Percentiles rank a stretch among this genome's conserved stretches.
phyloP scores from a whole-genome alignment of 208 protist genomes.

The Acanthamoeba triangularis region DNA sequence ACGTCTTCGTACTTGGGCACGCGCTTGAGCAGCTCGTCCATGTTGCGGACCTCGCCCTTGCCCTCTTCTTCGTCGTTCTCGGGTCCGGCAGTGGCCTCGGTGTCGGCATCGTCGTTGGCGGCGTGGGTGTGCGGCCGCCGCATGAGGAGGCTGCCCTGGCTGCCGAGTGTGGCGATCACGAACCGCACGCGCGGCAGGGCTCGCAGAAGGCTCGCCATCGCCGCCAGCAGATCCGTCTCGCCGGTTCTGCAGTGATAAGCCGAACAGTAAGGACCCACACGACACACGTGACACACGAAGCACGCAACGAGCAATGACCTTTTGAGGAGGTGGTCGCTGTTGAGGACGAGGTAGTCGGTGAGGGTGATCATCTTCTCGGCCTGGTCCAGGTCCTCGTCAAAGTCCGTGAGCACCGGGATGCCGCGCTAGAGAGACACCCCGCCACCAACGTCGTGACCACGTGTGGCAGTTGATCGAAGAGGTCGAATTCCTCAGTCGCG shows the following conservation, averaged over 20 bases:
- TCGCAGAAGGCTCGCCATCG: background rate
- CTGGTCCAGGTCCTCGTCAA: constrained; percentile 32
- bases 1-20: background rate
- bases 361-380: constrained; percentile 45
- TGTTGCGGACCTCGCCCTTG: constrained; percentile 8
- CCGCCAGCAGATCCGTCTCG: background rate
- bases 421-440: background rate
- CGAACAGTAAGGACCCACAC: too few relatives aligned
- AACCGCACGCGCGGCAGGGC: background rate
- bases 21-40: background rate
- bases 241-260: background rate
- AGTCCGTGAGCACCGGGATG: constrained; percentile 14
- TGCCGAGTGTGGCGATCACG: constrained; percentile 11
- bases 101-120: too few relatives aligned
- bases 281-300: too few relatives aligned
- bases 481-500: too few relatives aligned
- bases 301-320: background rate
- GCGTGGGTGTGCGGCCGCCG: background rate
- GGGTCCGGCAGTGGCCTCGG: background rate
- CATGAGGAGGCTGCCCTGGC: constrained; percentile 34
- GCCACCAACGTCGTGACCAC: background rate
- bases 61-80: background rate
- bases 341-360: constrained; percentile 27
- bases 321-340: constrained; percentile 15
- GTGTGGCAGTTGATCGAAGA: background rate